Percentiles rank a stretch among this genome's conserved stretches.
phyloP scores from a whole-genome alignment of 2,329 filamentous ascomycete genomes.

The Helminthosporium solani region DNA sequence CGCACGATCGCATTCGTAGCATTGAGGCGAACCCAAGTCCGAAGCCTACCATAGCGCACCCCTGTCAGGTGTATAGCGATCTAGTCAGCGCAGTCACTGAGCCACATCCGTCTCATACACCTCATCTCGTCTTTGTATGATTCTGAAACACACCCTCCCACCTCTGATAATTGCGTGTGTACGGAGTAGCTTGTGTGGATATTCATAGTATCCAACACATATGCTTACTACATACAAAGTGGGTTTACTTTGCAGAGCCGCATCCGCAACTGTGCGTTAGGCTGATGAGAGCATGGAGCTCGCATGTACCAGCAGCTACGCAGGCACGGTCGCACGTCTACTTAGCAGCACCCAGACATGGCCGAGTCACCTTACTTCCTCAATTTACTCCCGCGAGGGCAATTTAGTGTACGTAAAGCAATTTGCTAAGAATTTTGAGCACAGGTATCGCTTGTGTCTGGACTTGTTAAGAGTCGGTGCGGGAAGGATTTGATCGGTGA shows the following conservation, averaged over 20 bases:
- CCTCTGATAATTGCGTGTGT: not conserved
- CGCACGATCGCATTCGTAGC: not conserved
- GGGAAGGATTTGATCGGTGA: constrained; percentile 3
- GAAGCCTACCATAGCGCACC: not conserved
- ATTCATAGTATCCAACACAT: not conserved
- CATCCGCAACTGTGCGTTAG: not conserved
- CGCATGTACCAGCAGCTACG: not conserved
- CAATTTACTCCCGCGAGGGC: not conserved
- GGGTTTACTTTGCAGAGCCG: not conserved
- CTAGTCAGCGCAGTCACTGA: not conserved
- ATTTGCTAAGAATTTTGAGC: not conserved
- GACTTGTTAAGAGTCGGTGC: not conserved
- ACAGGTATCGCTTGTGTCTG: no score
- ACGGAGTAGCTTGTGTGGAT: no score
- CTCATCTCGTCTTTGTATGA: not conserved
- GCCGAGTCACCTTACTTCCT: no score
- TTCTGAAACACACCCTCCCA: not conserved
- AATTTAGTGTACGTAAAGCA: not conserved
- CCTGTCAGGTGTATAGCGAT: no score
- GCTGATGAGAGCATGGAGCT: not conserved
- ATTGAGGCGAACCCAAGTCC: constrained; percentile 5
- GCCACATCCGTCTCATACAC: constrained; percentile 1
- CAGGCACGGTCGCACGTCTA: not conserved
- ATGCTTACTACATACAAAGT: not conserved
- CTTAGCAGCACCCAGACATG: not conserved